These are phyloP conservation scores for Melanomma pulvis-pyrius DNA, from an alignment of 495 filamentous ascomycete genomes.

Conservation along the genomic window DNA sequence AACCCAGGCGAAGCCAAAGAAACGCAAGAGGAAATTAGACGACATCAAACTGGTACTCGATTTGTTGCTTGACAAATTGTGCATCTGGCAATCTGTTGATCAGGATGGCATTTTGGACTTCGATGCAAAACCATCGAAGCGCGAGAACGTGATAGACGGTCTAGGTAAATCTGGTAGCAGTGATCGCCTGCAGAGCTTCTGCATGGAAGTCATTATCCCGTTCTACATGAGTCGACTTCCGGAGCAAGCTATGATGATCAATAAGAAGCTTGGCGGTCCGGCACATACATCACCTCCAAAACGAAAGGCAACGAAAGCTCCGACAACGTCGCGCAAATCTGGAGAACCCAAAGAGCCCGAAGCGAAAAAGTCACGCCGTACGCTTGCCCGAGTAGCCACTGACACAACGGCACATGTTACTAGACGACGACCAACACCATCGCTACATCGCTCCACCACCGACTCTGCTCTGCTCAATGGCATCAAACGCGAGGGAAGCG, in stretches of 20 bases:
- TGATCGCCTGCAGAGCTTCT: slow-evolving; percentile 74
- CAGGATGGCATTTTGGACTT: slow-evolving; percentile 49
- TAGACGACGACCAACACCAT: slow-evolving; percentile 36
- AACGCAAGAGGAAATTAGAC: slow-evolving; percentile 54
- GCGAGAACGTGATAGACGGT: slow-evolving; percentile 34
- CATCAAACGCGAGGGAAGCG: slow-evolving; percentile 68
- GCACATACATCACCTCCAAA: slow-evolving; percentile 65
- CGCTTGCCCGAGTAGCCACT: slow-evolving; percentile 71
- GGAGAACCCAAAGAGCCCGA: slow-evolving; percentile 59
- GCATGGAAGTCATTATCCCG: slow-evolving; percentile 87
- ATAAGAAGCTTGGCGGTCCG: slow-evolving; percentile 83
- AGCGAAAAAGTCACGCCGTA: slow-evolving; percentile 57
- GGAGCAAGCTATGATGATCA: slow-evolving; percentile 75
- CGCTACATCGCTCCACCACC: slow-evolving; percentile 72
- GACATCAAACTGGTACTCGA: slow-evolving; percentile 72
- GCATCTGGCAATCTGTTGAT: slow-evolving; percentile 92
- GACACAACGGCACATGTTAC: slow-evolving; percentile 54
- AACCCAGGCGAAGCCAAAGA: slow-evolving; percentile 42
- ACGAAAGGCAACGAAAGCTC: slow-evolving; percentile 51
- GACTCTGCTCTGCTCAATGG: slow-evolving; percentile 55
- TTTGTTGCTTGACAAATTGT: slow-evolving; percentile 83
- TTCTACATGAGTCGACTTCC: slow-evolving; percentile 89
- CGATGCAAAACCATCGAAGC: slow-evolving; percentile 15
- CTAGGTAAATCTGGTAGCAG: slow-evolving; percentile 24
- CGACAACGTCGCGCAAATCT: slow-evolving; percentile 45